Evolutionary conservation across 768 basidiomycete genomes (phyloP).

Genomic region (Boletus fagicola): DNA sequence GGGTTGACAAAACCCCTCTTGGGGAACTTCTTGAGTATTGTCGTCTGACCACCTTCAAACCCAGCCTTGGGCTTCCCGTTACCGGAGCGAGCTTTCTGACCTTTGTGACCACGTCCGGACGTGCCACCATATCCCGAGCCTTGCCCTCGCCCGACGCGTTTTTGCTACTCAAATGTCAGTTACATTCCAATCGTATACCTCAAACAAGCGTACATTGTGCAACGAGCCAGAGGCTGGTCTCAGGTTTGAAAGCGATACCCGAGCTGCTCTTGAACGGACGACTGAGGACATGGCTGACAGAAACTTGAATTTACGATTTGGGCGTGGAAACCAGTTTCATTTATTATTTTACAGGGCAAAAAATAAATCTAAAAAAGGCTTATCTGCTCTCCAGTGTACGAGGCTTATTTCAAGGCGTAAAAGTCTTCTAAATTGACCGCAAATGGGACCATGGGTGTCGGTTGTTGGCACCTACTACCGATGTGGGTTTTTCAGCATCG

Average conservation of each 20-base stretch:
- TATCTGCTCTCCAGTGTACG: neutral
- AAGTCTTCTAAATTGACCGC: neutral
- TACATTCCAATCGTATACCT: neutral
- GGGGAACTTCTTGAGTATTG: conserved; percentile 85
- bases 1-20: conserved; percentile 93
- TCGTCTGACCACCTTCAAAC: conserved; percentile 97
- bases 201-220: conserved; percentile 52
- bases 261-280: conserved; percentile 32
- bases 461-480: neutral
- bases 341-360: neutral
- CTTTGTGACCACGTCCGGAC: conserved; percentile 91
- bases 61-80: conserved; percentile 76
- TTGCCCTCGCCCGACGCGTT: conserved; percentile 93
- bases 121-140: conserved; percentile 91
- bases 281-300: conserved; percentile 35
- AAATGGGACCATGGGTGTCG: neutral
- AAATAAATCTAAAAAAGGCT: neutral
- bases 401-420: neutral
- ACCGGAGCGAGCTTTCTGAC: conserved; percentile 91
- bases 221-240: conserved; percentile 68
- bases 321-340: neutral
- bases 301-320: neutral
- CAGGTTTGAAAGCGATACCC: conserved; percentile 68
- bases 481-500: neutral
- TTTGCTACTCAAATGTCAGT: conserved; percentile 55